Base-by-base conservation (phyloP, 805 yeast genomes). In the Cyberlindnera suaveolens region DNA sequence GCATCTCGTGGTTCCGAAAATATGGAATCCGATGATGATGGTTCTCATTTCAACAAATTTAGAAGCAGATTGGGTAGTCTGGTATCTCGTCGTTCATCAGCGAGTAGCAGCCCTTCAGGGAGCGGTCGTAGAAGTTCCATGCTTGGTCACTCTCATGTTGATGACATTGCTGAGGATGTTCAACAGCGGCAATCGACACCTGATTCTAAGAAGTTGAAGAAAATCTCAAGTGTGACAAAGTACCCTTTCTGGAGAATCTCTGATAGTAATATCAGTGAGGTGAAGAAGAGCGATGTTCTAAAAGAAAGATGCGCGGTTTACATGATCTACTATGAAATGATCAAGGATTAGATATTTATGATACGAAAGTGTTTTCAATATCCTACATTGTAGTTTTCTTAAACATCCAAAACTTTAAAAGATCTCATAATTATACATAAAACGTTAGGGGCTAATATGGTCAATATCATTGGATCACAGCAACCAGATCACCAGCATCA, bases 401-500 rank as follows among this genome's bases (percentile, higher is more conserved):
- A 6, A 17, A 11, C 20, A n/a, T 33, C 10, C 35, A 33, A 23
- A 23, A 23, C 27, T 23, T 23, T 23, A 23, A 9, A 23, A 23
- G 10, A 23, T 23, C 18, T 36, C 38, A 36, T 36, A 16, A 17
- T 37, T 15, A 27, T 37, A 29, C 30, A 27, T 33, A 37, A 19
- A 29, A 17, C 15, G 26, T 37, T 11, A 23, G 10, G 27, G 27
- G 27, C 27, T 10, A 2, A 10, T 23, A 23, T 23, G 11, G 27
- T 10, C 10, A 7, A 19, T 19, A 23, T 18, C 18, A 34, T 34
- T 17, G 41, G 29, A 85, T 67, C 19, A 90, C 96, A 40, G 83
- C 97, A 38, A 93, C 96, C 48, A 88, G 67, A 62, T 93, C 98
- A 50, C 99, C 99, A 33, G 96, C 88, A 47, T 91, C 97, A 34